A percentile compares a stretch with the other conserved stretches of the same genome.
phyloP scores from a whole-genome alignment of 1,284 basidiomycete species.

The Heterobasidion occidentale region DNA sequence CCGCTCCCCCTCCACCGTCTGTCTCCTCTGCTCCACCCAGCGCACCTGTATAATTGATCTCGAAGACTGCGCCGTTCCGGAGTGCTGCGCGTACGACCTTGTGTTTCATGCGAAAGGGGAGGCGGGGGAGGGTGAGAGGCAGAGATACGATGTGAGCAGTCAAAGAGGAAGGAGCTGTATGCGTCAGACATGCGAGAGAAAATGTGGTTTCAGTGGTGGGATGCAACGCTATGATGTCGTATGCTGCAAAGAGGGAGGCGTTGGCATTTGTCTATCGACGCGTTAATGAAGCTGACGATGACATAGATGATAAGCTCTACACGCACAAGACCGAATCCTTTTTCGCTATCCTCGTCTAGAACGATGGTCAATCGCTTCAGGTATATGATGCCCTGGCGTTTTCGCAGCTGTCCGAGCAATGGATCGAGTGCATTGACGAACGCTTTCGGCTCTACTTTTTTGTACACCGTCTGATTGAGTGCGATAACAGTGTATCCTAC shows the following conservation, averaged over 20 bases:
- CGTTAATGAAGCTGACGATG: neutral
- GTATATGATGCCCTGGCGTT: conserved; percentile 47
- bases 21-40: conserved; percentile 50
- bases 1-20: conserved; percentile 41
- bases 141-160: conserved; percentile 80
- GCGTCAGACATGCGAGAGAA: conserved; percentile 72
- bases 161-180: conserved; percentile 69
- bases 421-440: conserved; percentile 54
- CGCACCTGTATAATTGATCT: conserved; percentile 71
- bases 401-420: conserved; percentile 43
- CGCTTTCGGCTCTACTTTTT: conserved; percentile 60
- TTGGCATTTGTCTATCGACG: conserved; percentile 51
- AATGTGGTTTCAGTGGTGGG: conserved; percentile 70
- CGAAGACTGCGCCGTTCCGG: conserved; percentile 79
- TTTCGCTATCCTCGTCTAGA: conserved; percentile 72
- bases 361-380: conserved; percentile 67
- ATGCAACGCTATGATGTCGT: conserved; percentile 70
- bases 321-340: conserved; percentile 69
- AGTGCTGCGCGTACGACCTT: conserved; percentile 76
- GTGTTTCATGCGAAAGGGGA: conserved; percentile 78
- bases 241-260: conserved; percentile 44
- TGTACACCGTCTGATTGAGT: conserved; percentile 59
- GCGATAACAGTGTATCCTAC: conserved; percentile 77
- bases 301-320: neutral
- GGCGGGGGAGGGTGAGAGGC: conserved; percentile 70